Conservation (phyloP, 129 eudicot species). For the Silybum marianum region DNA sequence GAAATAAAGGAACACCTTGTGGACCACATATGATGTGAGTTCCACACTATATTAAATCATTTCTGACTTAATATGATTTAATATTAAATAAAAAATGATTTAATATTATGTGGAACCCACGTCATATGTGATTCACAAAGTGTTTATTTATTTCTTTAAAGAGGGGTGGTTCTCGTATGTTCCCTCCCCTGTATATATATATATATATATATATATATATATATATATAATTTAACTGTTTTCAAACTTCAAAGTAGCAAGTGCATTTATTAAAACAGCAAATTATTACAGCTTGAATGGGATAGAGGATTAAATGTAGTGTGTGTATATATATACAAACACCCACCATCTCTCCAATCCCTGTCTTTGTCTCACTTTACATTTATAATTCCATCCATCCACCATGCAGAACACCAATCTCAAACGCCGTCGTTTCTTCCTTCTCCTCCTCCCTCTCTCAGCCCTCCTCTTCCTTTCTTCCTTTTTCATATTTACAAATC, state of each 20-base stretch:
- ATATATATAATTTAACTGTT: too few relatives aligned
- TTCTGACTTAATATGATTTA: too few relatives aligned
- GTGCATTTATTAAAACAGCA: background rate
- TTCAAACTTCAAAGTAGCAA: background rate
- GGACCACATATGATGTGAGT: too few relatives aligned
- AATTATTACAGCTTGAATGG: constrained; percentile 7
- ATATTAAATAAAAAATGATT: too few relatives aligned
- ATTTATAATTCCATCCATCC: constrained; percentile 22
- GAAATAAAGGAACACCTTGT: too few relatives aligned
- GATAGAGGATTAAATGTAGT: constrained; percentile 10
- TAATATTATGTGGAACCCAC: too few relatives aligned
- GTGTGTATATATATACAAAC: constrained; percentile 9
- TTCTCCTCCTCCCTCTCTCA: constrained; percentile 37
- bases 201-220: too few relatives aligned
- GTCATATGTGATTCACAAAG: too few relatives aligned
- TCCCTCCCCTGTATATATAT: too few relatives aligned
- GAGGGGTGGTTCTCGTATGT: too few relatives aligned
- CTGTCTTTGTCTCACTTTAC: constrained; percentile 17
- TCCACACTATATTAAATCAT: too few relatives aligned
- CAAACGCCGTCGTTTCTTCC: constrained; percentile 39
- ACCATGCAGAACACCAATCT: constrained; percentile 21
- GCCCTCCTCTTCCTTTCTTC: constrained; percentile 37
- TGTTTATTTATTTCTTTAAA: too few relatives aligned
- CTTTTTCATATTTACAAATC: constrained; percentile 13
- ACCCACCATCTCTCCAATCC: constrained; percentile 5